Conservation (phyloP, 345 rosid genomes). For the Brassica incana region DNA sequence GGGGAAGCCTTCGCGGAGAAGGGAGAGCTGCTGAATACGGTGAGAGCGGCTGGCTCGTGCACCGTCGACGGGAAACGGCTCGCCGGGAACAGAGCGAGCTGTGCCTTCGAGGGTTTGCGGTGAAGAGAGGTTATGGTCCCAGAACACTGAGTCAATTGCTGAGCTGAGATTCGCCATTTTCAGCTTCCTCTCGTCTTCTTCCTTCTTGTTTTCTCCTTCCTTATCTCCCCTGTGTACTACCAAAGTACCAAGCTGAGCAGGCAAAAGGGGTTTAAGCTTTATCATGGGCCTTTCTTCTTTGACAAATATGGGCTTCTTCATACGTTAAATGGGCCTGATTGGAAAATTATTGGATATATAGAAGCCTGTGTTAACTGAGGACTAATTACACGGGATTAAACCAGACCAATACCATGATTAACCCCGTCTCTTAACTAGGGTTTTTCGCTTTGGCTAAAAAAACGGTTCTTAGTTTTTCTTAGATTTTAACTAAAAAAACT, state of each 20-base stretch:
- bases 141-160: constrained; percentile 78
- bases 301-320: not conserved
- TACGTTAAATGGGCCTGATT: not conserved
- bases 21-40: constrained; percentile 86
- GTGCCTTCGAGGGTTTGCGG: constrained; percentile 64
- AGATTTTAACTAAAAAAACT: no score
- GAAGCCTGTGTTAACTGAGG: no score
- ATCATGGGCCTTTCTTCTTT: constrained; percentile 8
- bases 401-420: no score
- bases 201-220: constrained; percentile 29
- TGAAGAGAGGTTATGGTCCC: constrained; percentile 75
- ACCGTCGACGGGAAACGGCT: constrained; percentile 67
- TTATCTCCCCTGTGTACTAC: constrained; percentile 29
- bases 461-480: no score
- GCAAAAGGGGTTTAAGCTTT: constrained; percentile 30
- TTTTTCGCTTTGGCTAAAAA: no score
- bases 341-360: no score
- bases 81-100: constrained; percentile 73
- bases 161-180: constrained; percentile 72
- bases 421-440: no score
- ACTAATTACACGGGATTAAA: no score
- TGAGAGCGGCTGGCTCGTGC: constrained; percentile 68
- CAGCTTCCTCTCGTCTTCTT: no score
- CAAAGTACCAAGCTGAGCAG: constrained; percentile 6
- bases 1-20: constrained; percentile 68